phyloP scores from a whole-genome alignment of 306 rosid species.

The cucumber (Cucumis sativus) region DNA sequence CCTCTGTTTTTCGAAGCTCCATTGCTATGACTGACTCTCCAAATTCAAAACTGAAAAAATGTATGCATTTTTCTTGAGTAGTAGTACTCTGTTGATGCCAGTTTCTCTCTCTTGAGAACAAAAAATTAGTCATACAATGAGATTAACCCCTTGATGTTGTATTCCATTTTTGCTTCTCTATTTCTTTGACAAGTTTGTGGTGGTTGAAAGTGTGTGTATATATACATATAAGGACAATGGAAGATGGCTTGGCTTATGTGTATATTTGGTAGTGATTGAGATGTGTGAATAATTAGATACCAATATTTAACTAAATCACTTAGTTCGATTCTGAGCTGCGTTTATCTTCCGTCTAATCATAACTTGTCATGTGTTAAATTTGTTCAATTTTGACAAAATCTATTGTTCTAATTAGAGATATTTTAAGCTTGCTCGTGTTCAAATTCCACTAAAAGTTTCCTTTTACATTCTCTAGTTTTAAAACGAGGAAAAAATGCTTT shows the following conservation, averaged over 20 bases:
- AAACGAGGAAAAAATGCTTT: too few relatives aligned
- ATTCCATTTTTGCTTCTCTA: conserved; percentile 1
- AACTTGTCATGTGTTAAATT: too few relatives aligned
- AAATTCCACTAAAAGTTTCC: too few relatives aligned
- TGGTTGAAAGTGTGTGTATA: conserved; percentile 23
- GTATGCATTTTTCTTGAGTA: not conserved
- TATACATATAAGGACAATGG: conserved; percentile 16
- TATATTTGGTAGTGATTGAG: conserved; percentile 29
- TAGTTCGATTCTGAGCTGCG: too few relatives aligned
- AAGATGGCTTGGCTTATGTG: conserved; percentile 5
- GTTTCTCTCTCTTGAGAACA: not conserved
- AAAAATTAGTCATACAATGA: not conserved
- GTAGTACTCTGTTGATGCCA: too few relatives aligned
- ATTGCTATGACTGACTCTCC: too few relatives aligned
- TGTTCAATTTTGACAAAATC: too few relatives aligned
- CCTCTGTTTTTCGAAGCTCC: not conserved
- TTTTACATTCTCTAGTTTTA: too few relatives aligned
- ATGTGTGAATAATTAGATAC: conserved; percentile 11
- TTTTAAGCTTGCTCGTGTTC: too few relatives aligned
- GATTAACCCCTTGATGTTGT: not conserved
- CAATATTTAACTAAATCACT: not conserved
- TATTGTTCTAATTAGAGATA: too few relatives aligned
- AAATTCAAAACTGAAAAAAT: not conserved
- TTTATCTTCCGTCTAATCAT: too few relatives aligned
- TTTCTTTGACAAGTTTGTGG: conserved; percentile 6